These are phyloP conservation scores for Magnusiomyces tetraspermus DNA, from an alignment of 1,139 yeast genomes.

Conservation along the genomic window DNA sequence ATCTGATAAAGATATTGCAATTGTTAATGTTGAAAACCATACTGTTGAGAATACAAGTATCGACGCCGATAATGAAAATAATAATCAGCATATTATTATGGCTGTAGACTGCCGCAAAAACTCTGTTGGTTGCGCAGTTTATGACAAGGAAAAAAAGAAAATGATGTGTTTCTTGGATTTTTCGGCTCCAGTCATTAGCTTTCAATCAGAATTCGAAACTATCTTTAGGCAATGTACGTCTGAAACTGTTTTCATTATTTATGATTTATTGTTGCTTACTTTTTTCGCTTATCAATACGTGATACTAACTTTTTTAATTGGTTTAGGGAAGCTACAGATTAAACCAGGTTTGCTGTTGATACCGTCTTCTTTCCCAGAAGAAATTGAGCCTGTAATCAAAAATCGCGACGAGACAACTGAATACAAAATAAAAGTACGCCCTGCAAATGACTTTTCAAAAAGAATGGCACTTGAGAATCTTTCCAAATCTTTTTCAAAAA, in stretches of 20 bases:
- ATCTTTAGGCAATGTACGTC: slow-evolving; percentile 9
- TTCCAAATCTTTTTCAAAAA: slow-evolving; percentile 6
- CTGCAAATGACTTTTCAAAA: slow-evolving; percentile 12
- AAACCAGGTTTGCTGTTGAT: slow-evolving; percentile 7
- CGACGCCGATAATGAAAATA: neutral
- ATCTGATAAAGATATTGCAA: too few relatives aligned
- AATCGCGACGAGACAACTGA: slow-evolving; percentile 9
- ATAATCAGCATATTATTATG: neutral
- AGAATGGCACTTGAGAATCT: slow-evolving; percentile 9
- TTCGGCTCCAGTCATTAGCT: slow-evolving; percentile 2
- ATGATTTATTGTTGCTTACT: neutral
- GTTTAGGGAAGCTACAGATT: slow-evolving; percentile 5
- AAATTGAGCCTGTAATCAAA: slow-evolving; percentile 7
- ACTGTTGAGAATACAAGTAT: too few relatives aligned
- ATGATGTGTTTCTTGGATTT: slow-evolving; percentile 11
- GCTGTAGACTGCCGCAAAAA: slow-evolving; percentile 6
- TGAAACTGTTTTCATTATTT: too few relatives aligned
- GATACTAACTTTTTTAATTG: neutral
- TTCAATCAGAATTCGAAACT: slow-evolving; percentile 5
- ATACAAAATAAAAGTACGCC: slow-evolving; percentile 8
- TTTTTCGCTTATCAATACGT: neutral
- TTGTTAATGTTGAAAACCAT: too few relatives aligned
- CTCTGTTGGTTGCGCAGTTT: slow-evolving; percentile 11
- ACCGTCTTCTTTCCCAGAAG: slow-evolving; percentile 9
- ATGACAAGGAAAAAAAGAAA: slow-evolving; percentile 3